Conservation (phyloP, 2,329 filamentous ascomycete species). For the Metarhizium brunneum region DNA sequence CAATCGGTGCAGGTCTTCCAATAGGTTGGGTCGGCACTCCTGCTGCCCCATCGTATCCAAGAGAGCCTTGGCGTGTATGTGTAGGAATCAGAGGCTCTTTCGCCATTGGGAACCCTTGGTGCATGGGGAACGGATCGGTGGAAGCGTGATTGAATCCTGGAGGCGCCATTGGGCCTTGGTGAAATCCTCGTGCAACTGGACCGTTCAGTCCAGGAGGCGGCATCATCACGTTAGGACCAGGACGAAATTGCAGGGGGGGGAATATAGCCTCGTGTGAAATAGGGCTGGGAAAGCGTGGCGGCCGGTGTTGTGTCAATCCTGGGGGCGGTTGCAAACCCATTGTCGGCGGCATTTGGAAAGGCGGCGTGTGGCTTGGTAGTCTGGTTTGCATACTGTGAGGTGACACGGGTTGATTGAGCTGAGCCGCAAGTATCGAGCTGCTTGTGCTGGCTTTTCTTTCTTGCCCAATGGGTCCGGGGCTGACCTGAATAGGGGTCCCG, state of each 20-base stretch:
- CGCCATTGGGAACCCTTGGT: constrained; percentile 21
- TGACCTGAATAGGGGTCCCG: constrained; percentile 54
- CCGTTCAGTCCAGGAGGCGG: constrained; percentile 43
- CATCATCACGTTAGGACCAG: constrained; percentile 35
- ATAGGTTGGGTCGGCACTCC: constrained; percentile 60
- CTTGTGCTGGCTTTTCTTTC: constrained; percentile 53
- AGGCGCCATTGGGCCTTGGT: constrained; percentile 26
- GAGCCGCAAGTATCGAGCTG: constrained; percentile 17
- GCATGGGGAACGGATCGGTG: constrained; percentile 21
- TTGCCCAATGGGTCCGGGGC: constrained; percentile 53
- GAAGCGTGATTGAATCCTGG: constrained; percentile 25
- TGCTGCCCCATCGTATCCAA: constrained; percentile 51
- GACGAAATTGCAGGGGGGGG: constrained; percentile 37
- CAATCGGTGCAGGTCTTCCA: constrained; percentile 75
- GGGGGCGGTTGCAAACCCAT: constrained; percentile 44
- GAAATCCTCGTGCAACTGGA: constrained; percentile 33
- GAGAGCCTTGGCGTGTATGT: constrained; percentile 70
- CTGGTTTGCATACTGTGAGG: constrained; percentile 35
- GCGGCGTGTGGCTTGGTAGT: constrained; percentile 31
- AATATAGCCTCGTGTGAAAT: constrained; percentile 45
- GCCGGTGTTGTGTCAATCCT: constrained; percentile 24
- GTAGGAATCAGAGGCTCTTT: constrained; percentile 29
- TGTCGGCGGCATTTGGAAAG: constrained; percentile 43
- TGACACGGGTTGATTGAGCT: constrained; percentile 40
- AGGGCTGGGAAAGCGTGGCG: constrained; percentile 46